Base-by-base conservation (phyloP, 306 rosid species). In the Lathyrus tuberosus region DNA sequence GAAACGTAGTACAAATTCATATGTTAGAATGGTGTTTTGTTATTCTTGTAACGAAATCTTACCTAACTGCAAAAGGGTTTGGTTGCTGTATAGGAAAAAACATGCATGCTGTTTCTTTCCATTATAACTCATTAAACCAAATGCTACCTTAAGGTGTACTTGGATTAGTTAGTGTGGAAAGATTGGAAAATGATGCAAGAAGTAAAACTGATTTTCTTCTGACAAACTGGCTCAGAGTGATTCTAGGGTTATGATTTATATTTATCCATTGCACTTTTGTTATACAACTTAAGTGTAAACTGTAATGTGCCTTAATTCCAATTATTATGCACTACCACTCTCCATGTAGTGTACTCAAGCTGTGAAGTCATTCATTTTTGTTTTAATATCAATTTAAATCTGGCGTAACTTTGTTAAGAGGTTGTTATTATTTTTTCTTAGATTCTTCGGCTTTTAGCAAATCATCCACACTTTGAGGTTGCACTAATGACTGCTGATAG, bases 391-490 rank as follows among this genome's bases (percentile, higher is more conserved):
- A 13, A n/a, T 61, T 60, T 65, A 8, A 14, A 53, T 38, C 37
- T 51, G 46, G 33, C 7, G 9, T 63, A 72, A 40, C 49, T 49
- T 2, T 51, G 41, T 51, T 62, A 30, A 53, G 65, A 61, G 65
- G 24, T 61, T 74, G 62, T 70, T 75, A 51, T 54, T 54, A 18
- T 62, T 80, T 59, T 52, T 65, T 30, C 62, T 73, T 74, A 93
- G 98, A 88, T 93, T 84, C 84, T 90, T 69, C 82, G 98, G 80
- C 93, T 90, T 62, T 78, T 93, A 62, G 97, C 91, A 31, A 90
- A 90, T 82, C 98, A 90, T 87, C 98, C 96, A 8, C 88, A 88
- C 47, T 88, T 90, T 68, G 84, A 83, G 62, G 85, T 85, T 82
- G 66, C 91, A 65, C 53, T 93, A 51, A 18, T 93, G 91, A 93